Evolutionary conservation across 345 rosid genomes (phyloP), one percentile per base, ranked within the genome.

Genomic region (Gynandropsis gynandra): DNA sequence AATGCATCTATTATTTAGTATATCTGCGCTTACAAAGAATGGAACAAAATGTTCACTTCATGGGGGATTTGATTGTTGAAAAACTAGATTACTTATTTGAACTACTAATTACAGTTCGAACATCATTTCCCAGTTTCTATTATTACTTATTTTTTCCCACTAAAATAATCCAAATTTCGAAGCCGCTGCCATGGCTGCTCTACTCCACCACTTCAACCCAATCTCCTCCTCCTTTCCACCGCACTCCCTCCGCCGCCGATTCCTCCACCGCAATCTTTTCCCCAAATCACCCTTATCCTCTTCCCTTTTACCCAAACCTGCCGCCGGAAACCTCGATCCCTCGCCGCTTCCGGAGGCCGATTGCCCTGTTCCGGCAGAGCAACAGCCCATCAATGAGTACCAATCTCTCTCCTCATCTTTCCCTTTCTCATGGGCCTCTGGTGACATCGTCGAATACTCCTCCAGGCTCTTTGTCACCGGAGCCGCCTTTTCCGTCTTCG

Each of bases 281-380:
- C 55, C 68, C 57, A 63, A 42, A 50, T 11, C 1, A 36, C 57
- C 59, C 44, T 42, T 42, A 0, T 60, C 62, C 10, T 59, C 75
- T n/a, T 65, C 81, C 10, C 58, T 73, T 5, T 69, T 74, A 7
- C 37, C 47, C 56, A 74, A 61, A 67, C 73, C 67, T 21, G 73
- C 80, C 46, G 73, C 75, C 21, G 76, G 74, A 15, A 81, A 73
- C 74, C 77, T 70, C 56, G 72, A 69, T 16, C 76, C 90, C 0
- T 64, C 71, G 18, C 64, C 61, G 12, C 52, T 71, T 1, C 83
- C 92, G 2, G 95, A 80, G 40, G 70, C 90, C 19, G 86, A 66
- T 70, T 89, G 97, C 56, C 95, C 94, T 4, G 97, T 86, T 49
- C 97, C 95, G 0, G 47, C 47, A 4, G 95, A 86, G 20, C 97